These are phyloP conservation scores for Fraxinus nigra DNA, from an alignment of 305 asterid genomes.

Conservation along the genomic window DNA sequence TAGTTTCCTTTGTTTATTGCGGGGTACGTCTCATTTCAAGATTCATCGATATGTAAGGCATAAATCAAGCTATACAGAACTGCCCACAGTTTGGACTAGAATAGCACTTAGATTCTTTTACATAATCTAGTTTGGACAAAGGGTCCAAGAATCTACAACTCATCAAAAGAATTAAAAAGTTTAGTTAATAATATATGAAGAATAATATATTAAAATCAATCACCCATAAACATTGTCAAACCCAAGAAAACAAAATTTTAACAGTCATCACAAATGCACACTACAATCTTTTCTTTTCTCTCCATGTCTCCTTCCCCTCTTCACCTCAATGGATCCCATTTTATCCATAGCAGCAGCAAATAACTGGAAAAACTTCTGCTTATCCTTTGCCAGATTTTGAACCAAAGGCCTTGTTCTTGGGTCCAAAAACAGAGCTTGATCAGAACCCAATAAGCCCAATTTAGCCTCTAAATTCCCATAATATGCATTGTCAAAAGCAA, in stretches of 20 bases:
- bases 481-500: slow-evolving; percentile 75
- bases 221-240: background rate
- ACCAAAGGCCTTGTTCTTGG: slow-evolving; percentile 72
- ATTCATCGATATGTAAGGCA: too few relatives aligned
- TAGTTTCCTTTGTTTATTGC: too few relatives aligned
- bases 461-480: slow-evolving; percentile 81
- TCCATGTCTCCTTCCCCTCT: slow-evolving; percentile 77
- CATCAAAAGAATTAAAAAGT: background rate
- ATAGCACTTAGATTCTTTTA: too few relatives aligned
- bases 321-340: slow-evolving; percentile 89
- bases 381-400: slow-evolving; percentile 70
- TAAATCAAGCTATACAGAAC: too few relatives aligned
- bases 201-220: background rate
- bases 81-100: too few relatives aligned
- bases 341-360: slow-evolving; percentile 84
- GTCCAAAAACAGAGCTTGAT: slow-evolving; percentile 69
- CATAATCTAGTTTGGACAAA: background rate
- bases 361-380: slow-evolving; percentile 54
- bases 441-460: slow-evolving; percentile 71
- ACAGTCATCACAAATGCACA: slow-evolving; percentile 28
- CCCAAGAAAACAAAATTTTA: background rate
- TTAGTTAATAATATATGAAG: background rate
- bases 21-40: too few relatives aligned
- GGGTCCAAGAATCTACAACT: background rate
- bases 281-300: slow-evolving; percentile 74